Base-by-base conservation (phyloP, 192 early-diverging fungal species). In the Dissophora ornata region DNA sequence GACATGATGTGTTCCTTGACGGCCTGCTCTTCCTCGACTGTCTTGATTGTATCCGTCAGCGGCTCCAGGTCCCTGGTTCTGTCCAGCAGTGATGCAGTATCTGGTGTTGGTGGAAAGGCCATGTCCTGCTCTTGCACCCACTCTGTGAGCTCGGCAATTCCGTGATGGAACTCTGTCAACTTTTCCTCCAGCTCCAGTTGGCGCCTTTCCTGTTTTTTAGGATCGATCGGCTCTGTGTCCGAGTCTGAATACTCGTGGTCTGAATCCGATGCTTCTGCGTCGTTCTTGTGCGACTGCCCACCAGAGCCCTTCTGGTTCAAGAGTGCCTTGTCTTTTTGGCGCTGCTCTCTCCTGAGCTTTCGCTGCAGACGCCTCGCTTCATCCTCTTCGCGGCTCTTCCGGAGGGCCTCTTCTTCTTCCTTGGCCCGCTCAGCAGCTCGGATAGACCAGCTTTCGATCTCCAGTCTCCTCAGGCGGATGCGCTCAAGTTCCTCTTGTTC, bases 391-490 rank as follows among this genome's bases (percentile, higher is more conserved):
- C 51, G 62, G 33, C 61, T 33, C 45, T 61, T 66, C 48, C 71
- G 38, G 6, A 66, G 71, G 12, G 71, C 71, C n/a, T 75, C 71
- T 42, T 75, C 71, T 40, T 75, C 71, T 26, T 75, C 71, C 21
- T 45, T 65, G 16, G 71, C 71, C 11, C 63, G 48, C 26, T 75
- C 71, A 21, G 71, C 63, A 24, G 71, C 71, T 28, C 71, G 63
- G 46, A 75, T 54, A 28, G 71, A 75, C 71, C 71, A 75, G 34
- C 71, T 63, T 56, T 75, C 71, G 42, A 75, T 75, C 41, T 75
- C 71, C 71, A 75, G 60, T 32, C 71, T 48, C 33, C 57, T 66
- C 3, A 75, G 47, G 26, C 71, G 62, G 16, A 75, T 75, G 2
- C 71, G 71, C 36, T 75, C 71, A 16, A 75, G 34, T n/a, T 75